Evolutionary conservation across 352 stramenopile genomes (phyloP).

Genomic region (Aphanomyces stellatus): DNA sequence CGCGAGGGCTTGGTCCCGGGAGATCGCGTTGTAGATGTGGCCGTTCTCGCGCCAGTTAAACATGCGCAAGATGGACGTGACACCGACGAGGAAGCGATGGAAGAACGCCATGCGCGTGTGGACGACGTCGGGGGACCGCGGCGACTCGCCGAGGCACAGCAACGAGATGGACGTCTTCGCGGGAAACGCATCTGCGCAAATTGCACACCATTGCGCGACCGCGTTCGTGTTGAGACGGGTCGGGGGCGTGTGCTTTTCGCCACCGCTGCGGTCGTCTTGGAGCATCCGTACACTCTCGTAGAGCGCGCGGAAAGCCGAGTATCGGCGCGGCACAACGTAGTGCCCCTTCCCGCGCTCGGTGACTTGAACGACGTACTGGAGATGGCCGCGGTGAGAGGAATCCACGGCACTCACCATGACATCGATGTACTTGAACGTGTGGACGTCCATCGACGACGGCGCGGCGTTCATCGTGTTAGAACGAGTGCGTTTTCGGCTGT

Average conservation of each 20-base stretch:
- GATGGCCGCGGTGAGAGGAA: neutral
- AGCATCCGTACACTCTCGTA: neutral
- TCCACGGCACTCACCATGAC: constrained; percentile 3
- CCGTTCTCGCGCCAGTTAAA: neutral
- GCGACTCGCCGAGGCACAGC: neutral
- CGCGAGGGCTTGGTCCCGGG: neutral
- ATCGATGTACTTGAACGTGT: neutral
- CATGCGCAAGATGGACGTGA: neutral
- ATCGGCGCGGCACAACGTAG: neutral
- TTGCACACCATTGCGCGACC: neutral
- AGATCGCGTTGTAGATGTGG: neutral
- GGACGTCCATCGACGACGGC: no score
- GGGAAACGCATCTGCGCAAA: neutral
- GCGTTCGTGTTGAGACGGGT: neutral
- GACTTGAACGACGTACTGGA: constrained; percentile 11
- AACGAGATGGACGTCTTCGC: neutral
- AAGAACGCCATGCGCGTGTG: neutral
- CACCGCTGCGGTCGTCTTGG: neutral
- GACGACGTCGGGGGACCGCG: neutral
- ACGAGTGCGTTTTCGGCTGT: no score
- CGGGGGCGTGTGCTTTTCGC: no score
- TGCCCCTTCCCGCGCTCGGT: constrained; percentile 6
- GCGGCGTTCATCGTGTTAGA: no score
- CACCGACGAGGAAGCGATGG: neutral
- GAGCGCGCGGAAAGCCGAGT: neutral